Base-by-base conservation (phyloP, 495 filamentous ascomycete species). In the Penicillium turbatum region DNA sequence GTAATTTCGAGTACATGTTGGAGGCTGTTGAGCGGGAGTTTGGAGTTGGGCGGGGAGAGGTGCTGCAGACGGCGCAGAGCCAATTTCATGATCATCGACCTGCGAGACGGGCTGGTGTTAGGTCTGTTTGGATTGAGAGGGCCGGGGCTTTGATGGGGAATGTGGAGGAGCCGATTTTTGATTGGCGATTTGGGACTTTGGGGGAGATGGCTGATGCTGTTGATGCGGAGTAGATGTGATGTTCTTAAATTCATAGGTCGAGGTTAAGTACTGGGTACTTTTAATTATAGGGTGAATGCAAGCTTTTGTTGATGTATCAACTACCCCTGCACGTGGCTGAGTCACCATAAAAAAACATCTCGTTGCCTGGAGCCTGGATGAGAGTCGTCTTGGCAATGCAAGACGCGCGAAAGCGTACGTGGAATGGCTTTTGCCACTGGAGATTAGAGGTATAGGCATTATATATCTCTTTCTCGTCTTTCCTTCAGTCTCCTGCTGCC, bases 131-230 rank as follows among this genome's bases (percentile, higher is more conserved):
- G 86, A 90, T 95, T 64, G 79, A 77, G 59, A 68, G 89, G 52
- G 75, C 61, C 24, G 72, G 70, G 11, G 66, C 67, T 17, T 72
- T 56, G 54, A 75, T 65, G 63, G 74, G 70, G 61, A 79, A 63
- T 62, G 57, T 61, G 59, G 74, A 57, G 17, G 69, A 75, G 41
- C 72, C 73, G 48, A 68, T 80, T 5, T 85, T 63, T 67, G 73
- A 77, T 53, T 82, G 80, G 81, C 64, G 59, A 59, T 90, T 88
- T 65, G 74, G 78, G 48, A 87, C 75, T 5, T 57, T 95, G 55
- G 85, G 79, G 12, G 84, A 88, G 49, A 83, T 92, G 77, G 88
- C 86, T 15, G 82, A 83, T 55, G 82, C 82, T 44, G 81, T 90
- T 26, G 84, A 86, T 60, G 60, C 61, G 51, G 70, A 67, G 15